phyloP scores from a whole-genome alignment of 257 asterid genomes.

The Paraleonurus japonicus region DNA sequence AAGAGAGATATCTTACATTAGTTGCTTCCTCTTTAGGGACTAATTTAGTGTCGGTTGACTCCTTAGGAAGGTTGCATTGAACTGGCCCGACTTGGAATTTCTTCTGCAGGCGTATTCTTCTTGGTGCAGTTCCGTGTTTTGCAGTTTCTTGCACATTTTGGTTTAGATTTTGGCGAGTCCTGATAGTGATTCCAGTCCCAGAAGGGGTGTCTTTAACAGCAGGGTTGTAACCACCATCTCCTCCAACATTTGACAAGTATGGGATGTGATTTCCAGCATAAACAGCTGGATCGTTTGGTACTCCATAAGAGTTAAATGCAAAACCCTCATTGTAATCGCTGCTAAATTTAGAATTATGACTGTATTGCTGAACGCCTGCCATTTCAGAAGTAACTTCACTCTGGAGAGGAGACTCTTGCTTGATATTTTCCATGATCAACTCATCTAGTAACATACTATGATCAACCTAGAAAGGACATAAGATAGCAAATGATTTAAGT shows the following conservation, averaged over 20 bases:
- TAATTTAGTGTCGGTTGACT: constrained; percentile 27
- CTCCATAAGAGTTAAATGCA: constrained; percentile 10
- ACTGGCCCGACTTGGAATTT: constrained; percentile 56
- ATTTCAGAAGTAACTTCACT: constrained; percentile 31
- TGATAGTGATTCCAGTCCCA: constrained; percentile 57
- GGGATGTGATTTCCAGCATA: constrained; percentile 32
- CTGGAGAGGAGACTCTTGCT: constrained; percentile 44
- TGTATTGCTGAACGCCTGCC: constrained; percentile 18
- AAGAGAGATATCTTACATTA: constrained; percentile 43
- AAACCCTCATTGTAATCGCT: constrained; percentile 19
- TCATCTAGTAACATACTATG: constrained; percentile 20
- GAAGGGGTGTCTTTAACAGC: constrained; percentile 26
- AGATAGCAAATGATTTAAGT: not conserved
- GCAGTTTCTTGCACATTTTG: constrained; percentile 13
- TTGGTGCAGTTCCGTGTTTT: constrained; percentile 64
- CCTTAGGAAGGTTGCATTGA: constrained; percentile 35
- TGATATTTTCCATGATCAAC: constrained; percentile 33
- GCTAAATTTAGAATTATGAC: constrained; percentile 18
- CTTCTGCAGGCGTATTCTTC: constrained; percentile 62
- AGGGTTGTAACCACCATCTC: constrained; percentile 20
- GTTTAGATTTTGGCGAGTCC: constrained; percentile 40
- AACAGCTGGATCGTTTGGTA: constrained; percentile 23
- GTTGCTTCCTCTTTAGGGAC: constrained; percentile 26
- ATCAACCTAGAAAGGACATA: constrained; percentile 37
- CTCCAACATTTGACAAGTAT: constrained; percentile 15